Evolutionary conservation across 1,284 basidiomycete genomes (phyloP).

Genomic region (Ceraceosorus guamensis): DNA sequence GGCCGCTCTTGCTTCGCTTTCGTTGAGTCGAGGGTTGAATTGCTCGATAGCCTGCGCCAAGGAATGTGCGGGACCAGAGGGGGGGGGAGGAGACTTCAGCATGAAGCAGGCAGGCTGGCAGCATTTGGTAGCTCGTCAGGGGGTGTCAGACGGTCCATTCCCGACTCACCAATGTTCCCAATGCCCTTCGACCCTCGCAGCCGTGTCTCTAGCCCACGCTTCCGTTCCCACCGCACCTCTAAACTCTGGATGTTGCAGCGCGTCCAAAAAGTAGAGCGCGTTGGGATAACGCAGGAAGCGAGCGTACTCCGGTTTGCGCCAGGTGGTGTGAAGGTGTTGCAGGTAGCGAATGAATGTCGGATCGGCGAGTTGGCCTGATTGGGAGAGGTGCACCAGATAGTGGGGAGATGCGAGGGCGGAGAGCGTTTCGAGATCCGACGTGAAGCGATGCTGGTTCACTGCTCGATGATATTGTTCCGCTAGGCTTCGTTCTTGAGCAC

Average conservation of each 20-base stretch:
- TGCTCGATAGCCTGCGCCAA: no score
- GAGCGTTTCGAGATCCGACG: constrained; percentile 3
- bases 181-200: not conserved
- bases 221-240: constrained; percentile 2
- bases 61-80: no score
- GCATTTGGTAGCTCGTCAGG: no score
- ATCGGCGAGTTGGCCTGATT: not conserved
- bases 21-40: no score
- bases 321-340: constrained; percentile 1
- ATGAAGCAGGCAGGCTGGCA: no score
- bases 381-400: constrained; percentile 2
- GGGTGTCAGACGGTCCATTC: no score
- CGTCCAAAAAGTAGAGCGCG: not conserved
- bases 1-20: no score
- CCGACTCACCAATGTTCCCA: constrained; percentile 1
- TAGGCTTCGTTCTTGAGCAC: no score
- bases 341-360: constrained; percentile 6
- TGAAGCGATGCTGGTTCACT: constrained; percentile 6
- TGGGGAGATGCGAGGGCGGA: constrained; percentile 4
- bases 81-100: no score
- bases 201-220: constrained; percentile 1
- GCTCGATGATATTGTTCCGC: constrained; percentile 7
- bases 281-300: constrained; percentile 6
- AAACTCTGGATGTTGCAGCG: constrained; percentile 2
- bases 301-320: constrained; percentile 5